A percentile compares a stretch with the other conserved stretches of the same genome.
Conservation (phyloP, 148 eudicot species). For the Limonium bicolor region DNA sequence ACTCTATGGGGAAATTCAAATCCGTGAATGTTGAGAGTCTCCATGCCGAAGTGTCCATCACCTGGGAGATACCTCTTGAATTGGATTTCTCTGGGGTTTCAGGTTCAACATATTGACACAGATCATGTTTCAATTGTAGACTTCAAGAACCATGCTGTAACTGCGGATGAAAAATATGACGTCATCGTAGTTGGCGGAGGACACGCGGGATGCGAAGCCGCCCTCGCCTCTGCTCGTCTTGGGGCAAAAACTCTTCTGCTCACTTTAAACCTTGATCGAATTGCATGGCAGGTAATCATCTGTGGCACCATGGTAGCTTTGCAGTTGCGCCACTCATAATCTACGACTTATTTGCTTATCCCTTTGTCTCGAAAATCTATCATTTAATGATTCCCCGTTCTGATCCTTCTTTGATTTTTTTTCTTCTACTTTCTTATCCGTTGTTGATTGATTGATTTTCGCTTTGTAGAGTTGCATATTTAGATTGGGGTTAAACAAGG, state of each 20-base stretch:
- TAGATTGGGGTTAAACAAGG: too few relatives aligned
- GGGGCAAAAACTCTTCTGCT: slow-evolving; percentile 98
- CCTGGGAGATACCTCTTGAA: not conserved
- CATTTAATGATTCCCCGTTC: not conserved
- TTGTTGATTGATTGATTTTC: not conserved
- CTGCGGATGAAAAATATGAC: slow-evolving; percentile 56
- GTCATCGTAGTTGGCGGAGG: slow-evolving; percentile 99
- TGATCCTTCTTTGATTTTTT: not conserved
- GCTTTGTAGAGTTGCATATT: too few relatives aligned
- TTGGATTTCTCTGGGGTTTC: not conserved
- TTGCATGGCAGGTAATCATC: slow-evolving; percentile 86
- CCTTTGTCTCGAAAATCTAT: not conserved
- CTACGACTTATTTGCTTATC: too few relatives aligned
- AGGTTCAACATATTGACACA: too few relatives aligned
- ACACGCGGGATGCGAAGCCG: slow-evolving; percentile 99
- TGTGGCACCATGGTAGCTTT: not conserved
- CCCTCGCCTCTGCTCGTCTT: slow-evolving; percentile 90
- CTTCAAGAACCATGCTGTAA: slow-evolving; percentile 19
- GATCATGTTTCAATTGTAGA: slow-evolving; percentile 12
- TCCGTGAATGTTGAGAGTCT: not conserved
- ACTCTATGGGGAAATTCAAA: not conserved
- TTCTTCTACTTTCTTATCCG: not conserved
- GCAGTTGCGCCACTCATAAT: not conserved
- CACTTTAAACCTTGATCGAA: slow-evolving; percentile 82
- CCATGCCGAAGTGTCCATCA: not conserved